Percentiles rank a stretch among this genome's conserved stretches.
These are phyloP conservation scores for Zymoseptoria crescenta DNA, from an alignment of 2,329 filamentous ascomycete genomes.

Conservation along the genomic window DNA sequence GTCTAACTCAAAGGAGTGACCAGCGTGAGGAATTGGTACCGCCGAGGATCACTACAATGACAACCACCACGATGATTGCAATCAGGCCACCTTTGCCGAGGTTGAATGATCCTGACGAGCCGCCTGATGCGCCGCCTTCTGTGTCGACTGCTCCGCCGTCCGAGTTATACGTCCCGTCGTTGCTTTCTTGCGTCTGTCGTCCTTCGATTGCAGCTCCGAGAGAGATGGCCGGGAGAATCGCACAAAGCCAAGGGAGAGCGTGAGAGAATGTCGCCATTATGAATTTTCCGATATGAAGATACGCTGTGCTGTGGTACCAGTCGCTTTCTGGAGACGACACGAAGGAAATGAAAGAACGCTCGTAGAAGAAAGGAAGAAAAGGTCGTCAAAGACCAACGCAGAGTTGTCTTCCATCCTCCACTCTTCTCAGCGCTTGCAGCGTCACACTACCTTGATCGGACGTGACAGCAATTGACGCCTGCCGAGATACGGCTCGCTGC, in stretches of 20 bases:
- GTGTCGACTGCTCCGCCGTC: slow-evolving; percentile 18
- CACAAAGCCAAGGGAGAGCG: background rate
- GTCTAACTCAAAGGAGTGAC: background rate
- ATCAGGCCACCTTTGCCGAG: slow-evolving; percentile 63
- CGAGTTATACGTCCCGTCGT: slow-evolving; percentile 4
- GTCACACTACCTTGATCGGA: background rate
- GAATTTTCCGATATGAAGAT: background rate
- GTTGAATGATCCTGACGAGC: slow-evolving; percentile 46
- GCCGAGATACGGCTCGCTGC: background rate
- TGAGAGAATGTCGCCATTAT: background rate
- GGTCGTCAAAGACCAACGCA: background rate
- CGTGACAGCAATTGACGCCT: background rate
- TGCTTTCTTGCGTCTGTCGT: background rate
- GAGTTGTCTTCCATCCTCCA: background rate
- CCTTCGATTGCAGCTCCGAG: background rate
- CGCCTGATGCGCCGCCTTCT: slow-evolving; percentile 56
- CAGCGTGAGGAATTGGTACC: slow-evolving; percentile 42
- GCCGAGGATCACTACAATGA: slow-evolving; percentile 53
- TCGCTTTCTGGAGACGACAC: background rate
- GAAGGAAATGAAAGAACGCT: background rate
- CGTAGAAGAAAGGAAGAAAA: background rate
- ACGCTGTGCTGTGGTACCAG: background rate
- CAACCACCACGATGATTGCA: slow-evolving; percentile 67
- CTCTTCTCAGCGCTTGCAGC: background rate
- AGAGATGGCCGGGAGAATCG: background rate